These are phyloP conservation scores for Hanseniaspora taiwanica DNA, from an alignment of 805 yeast species.

Conservation along the genomic window DNA sequence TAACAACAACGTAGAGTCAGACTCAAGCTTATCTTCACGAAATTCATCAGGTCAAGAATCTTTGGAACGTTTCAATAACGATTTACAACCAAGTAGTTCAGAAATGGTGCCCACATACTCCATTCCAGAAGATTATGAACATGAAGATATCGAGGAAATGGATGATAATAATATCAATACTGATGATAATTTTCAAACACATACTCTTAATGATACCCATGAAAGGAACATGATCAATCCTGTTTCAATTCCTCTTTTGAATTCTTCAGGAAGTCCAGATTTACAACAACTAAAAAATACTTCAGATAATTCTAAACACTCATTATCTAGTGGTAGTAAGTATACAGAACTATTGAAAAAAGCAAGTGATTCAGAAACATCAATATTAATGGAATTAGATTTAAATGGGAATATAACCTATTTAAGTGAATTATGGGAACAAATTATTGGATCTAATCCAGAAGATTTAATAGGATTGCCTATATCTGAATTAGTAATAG, in stretches of 20 bases:
- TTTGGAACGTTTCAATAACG: no score
- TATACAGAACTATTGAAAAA: conserved; percentile 40
- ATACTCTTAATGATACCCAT: no score
- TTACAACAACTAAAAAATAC: not conserved
- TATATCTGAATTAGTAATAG: conserved; percentile 51
- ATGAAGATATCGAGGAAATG: not conserved
- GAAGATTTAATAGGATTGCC: conserved; percentile 42
- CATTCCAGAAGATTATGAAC: not conserved
- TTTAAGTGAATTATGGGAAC: conserved; percentile 66
- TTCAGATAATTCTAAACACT: not conserved
- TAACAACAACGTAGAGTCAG: no score
- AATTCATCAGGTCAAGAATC: no score
- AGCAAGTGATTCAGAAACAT: conserved; percentile 59
- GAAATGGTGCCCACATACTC: not conserved
- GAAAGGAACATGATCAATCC: no score
- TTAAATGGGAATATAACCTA: conserved; percentile 67
- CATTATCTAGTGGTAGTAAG: conserved; percentile 2
- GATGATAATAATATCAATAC: not conserved
- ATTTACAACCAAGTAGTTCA: no score
- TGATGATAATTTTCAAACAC: not conserved
- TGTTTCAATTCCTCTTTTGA: no score
- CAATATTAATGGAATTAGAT: conserved; percentile 74
- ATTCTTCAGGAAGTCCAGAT: no score
- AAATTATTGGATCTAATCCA: conserved; percentile 55
- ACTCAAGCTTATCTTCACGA: no score